Evolutionary conservation across 192 early-diverging fungal species (phyloP), one percentile per base, ranked within the genome.

Genomic region (Globomyces pollinis-pini): DNA sequence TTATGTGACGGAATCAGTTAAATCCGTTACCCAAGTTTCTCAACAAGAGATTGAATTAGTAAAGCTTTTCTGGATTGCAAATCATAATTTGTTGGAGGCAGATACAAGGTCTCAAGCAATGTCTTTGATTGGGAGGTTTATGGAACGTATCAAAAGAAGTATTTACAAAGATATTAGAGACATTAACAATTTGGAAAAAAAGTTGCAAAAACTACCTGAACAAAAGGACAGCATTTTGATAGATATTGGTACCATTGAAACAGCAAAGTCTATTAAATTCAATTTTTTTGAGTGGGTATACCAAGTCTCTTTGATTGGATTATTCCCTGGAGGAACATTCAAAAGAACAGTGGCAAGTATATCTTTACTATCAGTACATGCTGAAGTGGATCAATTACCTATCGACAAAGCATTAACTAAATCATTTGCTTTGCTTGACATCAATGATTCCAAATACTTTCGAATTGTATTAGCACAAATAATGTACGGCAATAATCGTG

Each of bases 241-340:
- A 9, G 31, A 5, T 8, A 6, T 35, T 9, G 30, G 13, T 23
- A 9, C 4, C 2, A 41, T 24, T 1, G 29, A 5, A 36, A 41
- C 1, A 5, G 23, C 29, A 55, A 41, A 8, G 20, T 6, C 29
- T 9, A 15, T 38, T 34, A 57, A 57, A 57, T n/a, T 6, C 28
- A 26, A 42, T 3, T 57, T 57, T 33, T 42, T 57, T 26, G 28
- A 16, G 5, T 57, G 55, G 55, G 30, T 57, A 0, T 39, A 34
- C 24, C 6, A 57, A 13, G 24, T 34, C 8, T 29, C 28, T 2
- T 20, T 57, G 8, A 31, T 9, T 24, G 18, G 8, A 9, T 20
- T 91, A n/a, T 89, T 84, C 32, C 90, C 90, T 12, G 87, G 87
- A 28, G 73, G 80, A 8, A 83, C 85, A 20, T 90, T 81, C 59